Base-by-base conservation (phyloP, 768 basidiomycete species). In the Podaxis sp. region DNA sequence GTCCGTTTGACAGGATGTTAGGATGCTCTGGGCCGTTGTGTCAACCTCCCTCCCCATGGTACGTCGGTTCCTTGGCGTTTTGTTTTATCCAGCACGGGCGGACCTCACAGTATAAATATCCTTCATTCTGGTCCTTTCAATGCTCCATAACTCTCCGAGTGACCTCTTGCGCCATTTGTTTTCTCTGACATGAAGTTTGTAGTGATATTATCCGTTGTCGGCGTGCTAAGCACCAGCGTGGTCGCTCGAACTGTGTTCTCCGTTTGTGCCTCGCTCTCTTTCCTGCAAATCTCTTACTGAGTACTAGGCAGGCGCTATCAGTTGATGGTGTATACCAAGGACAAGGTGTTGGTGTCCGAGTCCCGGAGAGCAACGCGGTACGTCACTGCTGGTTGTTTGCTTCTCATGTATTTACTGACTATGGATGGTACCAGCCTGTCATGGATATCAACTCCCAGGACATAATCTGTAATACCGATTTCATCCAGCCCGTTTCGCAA, bases 381-480 rank as follows among this genome's bases (percentile, higher is more conserved):
- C 40, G 69, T 65, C 24, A 2, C 8, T 30, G 30, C 7, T 24
- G 8, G 6, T 53, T 44, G 30, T 30, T 22, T 38, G 22, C 9
- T 39, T 28, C 11, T 17, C 11, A 58, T 15, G 33, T 26, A 12
- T 2, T 36, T 7, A 36, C 17, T 4, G 11, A 3, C n/a, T 57
- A 6, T n/a, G 15, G 15, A 2, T 36, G 54, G 22, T 58, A 8
- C 7, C 57, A 85, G 84, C 84, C 84, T 13, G 84, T 87, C 63
- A 83, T 71, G 19, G 81, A 86, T 67, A 82, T 86, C 11, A 83
- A 77, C 7, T 83, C 82, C 0, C 83, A 83, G 71, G 80, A 80
- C 66, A 58, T 80, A 42, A 86, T 85, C 62, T 86, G 85, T 77
- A 86, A 86, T 55, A 83, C 84, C 24, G 84, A 83, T 13, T 82